Conservation (phyloP, 805 yeast genomes). For the Candida coquimbonensis region DNA sequence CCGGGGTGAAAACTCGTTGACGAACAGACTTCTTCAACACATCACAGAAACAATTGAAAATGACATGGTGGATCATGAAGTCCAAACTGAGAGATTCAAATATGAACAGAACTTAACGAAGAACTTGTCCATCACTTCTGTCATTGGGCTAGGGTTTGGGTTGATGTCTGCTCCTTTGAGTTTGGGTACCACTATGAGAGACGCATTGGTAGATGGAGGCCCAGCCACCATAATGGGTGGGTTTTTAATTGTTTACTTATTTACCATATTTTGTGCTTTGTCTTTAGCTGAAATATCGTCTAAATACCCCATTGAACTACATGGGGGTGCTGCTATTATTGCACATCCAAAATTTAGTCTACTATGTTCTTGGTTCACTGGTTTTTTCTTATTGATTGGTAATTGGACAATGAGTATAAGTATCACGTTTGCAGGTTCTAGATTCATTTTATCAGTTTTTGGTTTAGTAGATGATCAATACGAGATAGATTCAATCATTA, state of each 20-base stretch:
- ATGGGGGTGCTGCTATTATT: conserved; percentile 69
- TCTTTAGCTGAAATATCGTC: conserved; percentile 74
- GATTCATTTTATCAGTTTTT: conserved; percentile 58
- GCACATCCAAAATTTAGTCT: conserved; percentile 52
- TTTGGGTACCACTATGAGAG: conserved; percentile 64
- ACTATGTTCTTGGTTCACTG: conserved; percentile 67
- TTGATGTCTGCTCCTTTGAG: conserved; percentile 81
- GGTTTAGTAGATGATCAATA: conserved; percentile 55
- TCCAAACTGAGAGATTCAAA: conserved; percentile 59
- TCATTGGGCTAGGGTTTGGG: conserved; percentile 73
- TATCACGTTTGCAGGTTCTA: conserved; percentile 70
- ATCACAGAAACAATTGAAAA: conserved; percentile 18
- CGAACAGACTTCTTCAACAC: conserved; percentile 13
- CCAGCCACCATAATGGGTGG: conserved; percentile 73
- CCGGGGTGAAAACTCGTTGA: conserved; percentile 3
- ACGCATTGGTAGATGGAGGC: conserved; percentile 70
- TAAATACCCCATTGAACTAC: conserved; percentile 70
- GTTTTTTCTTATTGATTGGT: conserved; percentile 69
- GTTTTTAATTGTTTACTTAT: conserved; percentile 58
- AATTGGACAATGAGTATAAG: conserved; percentile 74
- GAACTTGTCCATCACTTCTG: conserved; percentile 59
- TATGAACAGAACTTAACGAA: conserved; percentile 68
- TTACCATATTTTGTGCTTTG: conserved; percentile 57
- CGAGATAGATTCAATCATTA: conserved; percentile 47
- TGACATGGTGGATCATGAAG: conserved; percentile 25